Evolutionary conservation across 106 monocot species (phyloP), one percentile per base, ranked within the genome.

Genomic region (Alisma plantagoaquatica): DNA sequence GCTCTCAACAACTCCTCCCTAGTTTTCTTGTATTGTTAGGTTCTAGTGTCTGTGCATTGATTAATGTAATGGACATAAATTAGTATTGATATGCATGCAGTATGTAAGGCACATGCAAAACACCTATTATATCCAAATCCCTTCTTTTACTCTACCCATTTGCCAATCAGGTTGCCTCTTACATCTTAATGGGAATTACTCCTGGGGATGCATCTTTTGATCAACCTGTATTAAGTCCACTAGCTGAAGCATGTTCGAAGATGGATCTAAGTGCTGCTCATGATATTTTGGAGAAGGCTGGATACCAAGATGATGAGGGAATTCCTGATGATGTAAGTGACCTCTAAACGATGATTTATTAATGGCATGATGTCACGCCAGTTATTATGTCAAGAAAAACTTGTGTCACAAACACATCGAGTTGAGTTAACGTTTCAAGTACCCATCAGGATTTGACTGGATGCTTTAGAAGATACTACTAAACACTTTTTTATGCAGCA

Each of bases 251-350:
- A 62, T 94, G 77, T 49, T 65, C 74, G 41, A 71, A 70, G 57
- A 29, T 62, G 45, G 93, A 94, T 51, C 74, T 94, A 29, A 74
- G 64, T 55, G 77, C 79, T 24, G 75, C 84, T 57, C 80, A 87
- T 77, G 80, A 80, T 49, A 75, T 87, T 54, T 41, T 93, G 56
- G 79, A 80, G 63, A 75, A 79, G 48, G 72, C 62, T 64, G 93
- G 93, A 45, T 94, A 87, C 54, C 77, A 75, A 59, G 87, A 93
- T 59, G 93, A 94, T 70, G 93, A 94, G 5, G 77, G 83, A 24
- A 64, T 74, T 50, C 67, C 80, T 19, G 77, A 70, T 67, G 93
- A 94, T 74, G 93, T 93, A 69, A 27, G 63, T 21, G 35, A 38
- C 14, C 6, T 38, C 35, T 38, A n/a, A n/a, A n/a, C n/a, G n/a